Conservation (phyloP, 495 filamentous ascomycete genomes). For the Penicillium chermesinum region DNA sequence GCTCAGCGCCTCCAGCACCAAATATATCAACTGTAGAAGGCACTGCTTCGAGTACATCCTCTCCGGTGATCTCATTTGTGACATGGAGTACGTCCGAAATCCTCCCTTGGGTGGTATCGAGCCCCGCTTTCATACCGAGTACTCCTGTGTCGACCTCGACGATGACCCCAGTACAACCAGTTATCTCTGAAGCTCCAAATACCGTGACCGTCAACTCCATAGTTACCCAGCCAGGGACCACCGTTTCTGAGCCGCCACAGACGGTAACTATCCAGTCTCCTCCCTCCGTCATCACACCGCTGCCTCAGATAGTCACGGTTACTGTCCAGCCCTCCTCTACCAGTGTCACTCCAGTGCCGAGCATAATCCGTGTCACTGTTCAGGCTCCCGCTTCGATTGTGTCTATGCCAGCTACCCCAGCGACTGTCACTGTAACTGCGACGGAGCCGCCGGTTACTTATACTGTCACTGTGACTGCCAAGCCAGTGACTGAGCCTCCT, state of each 20-base stretch:
- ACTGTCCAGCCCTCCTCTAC: not conserved
- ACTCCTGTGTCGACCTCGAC: too few relatives aligned
- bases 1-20: not conserved
- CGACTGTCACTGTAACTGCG: not conserved
- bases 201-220: not conserved
- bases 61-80: not conserved
- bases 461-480: slow-evolving; percentile 3
- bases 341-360: not conserved
- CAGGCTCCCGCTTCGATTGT: not conserved
- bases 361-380: not conserved
- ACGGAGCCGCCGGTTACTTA: not conserved
- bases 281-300: not conserved
- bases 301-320: not conserved
- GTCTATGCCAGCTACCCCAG: slow-evolving; percentile 1
- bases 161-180: not conserved
- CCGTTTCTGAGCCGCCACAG: not conserved
- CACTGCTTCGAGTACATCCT: not conserved
- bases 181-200: not conserved
- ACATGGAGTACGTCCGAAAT: not conserved
- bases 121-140: not conserved
- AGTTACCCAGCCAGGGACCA: not conserved
- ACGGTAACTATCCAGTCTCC: not conserved
- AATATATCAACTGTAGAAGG: not conserved
- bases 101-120: too few relatives aligned
- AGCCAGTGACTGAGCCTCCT: too few relatives aligned